phyloP scores from a whole-genome alignment of 345 rosid genomes.

The Sisymbrium irio region DNA sequence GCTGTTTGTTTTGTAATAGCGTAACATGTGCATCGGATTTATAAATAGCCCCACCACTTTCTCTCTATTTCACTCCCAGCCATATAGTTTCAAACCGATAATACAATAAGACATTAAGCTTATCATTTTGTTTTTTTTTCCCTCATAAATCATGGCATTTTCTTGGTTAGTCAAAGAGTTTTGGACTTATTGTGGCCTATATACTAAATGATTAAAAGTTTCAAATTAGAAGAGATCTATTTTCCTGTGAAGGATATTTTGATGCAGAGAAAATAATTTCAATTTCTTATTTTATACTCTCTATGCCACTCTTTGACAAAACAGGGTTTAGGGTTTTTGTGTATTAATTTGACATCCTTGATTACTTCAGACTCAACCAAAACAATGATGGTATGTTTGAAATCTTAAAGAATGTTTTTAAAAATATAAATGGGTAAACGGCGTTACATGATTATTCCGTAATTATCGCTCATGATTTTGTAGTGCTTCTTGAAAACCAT shows the following conservation, averaged over 20 bases:
- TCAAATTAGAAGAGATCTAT: not conserved
- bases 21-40: slow-evolving; percentile 30
- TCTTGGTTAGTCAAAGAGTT: not conserved
- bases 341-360: slow-evolving; percentile 2
- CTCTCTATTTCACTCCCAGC: not conserved
- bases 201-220: not conserved
- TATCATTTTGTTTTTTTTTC: not conserved
- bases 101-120: not conserved
- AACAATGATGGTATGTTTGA: slow-evolving; percentile 14
- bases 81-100: slow-evolving; percentile 1
- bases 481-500: slow-evolving; percentile 5
- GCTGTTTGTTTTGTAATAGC: slow-evolving; percentile 1
- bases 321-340: not conserved
- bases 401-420: slow-evolving; percentile 22
- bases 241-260: not conserved
- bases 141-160: not conserved
- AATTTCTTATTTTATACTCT: not conserved
- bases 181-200: not conserved
- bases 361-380: slow-evolving; percentile 15
- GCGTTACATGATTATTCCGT: slow-evolving; percentile 28
- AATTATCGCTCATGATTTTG: slow-evolving; percentile 28
- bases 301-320: not conserved
- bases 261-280: not conserved
- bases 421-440: not conserved
- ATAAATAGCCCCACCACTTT: slow-evolving; percentile 25